Conservation (phyloP, 2,329 filamentous ascomycete genomes). For the Diplocarpon rosae region DNA sequence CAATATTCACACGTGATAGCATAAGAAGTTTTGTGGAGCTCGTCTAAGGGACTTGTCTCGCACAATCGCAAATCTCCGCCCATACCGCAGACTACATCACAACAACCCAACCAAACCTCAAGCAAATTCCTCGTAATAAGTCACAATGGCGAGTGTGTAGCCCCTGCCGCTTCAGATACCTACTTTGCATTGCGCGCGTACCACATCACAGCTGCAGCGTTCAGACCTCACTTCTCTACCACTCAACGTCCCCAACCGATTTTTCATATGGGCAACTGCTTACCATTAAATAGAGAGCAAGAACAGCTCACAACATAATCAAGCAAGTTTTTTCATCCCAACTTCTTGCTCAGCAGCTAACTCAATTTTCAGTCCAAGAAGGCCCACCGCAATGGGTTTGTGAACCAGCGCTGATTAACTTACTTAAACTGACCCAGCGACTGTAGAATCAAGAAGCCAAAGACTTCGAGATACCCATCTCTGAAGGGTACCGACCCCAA, state of each 20-base stretch:
- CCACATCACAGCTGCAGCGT: too few relatives aligned
- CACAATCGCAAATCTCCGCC: slow-evolving; percentile 2
- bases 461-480: slow-evolving; percentile 97
- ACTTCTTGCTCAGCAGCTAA: slow-evolving; percentile 1
- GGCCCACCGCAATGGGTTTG: slow-evolving; percentile 97
- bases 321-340: slow-evolving; percentile 1
- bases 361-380: slow-evolving; percentile 70
- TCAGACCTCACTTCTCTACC: too few relatives aligned
- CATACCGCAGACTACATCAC: neutral
- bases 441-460: slow-evolving; percentile 97
- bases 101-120: slow-evolving; percentile 7
- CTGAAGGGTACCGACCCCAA: slow-evolving; percentile 98
- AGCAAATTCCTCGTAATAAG: slow-evolving; percentile 11
- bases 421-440: neutral
- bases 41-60: neutral
- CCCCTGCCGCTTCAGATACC: neutral
- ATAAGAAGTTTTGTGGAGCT: too few relatives aligned
- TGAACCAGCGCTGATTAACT: neutral
- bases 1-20: too few relatives aligned
- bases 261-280: neutral
- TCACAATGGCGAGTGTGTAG: slow-evolving; percentile 62
- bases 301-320: slow-evolving; percentile 17
- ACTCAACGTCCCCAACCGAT: too few relatives aligned
- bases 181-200: too few relatives aligned
- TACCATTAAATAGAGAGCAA: slow-evolving; percentile 8